Base-by-base conservation (phyloP, 495 filamentous ascomycete genomes). In the Articulospora tetracladia region DNA sequence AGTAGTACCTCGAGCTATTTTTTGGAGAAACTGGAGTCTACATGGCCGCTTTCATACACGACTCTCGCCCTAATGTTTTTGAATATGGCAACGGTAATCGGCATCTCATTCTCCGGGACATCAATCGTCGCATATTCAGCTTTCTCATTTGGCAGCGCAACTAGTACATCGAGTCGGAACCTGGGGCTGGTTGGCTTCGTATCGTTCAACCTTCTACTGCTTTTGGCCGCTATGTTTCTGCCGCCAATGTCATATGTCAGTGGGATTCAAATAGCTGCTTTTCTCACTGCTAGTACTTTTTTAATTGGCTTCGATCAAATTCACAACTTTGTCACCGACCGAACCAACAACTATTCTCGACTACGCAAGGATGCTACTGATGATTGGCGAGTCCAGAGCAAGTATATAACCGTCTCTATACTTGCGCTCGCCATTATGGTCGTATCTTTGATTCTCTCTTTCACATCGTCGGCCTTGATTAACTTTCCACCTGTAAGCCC, bases 31-130 rank as follows among this genome's bases (percentile, higher is more conserved):
- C n/a, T n/a, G n/a, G 34, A n/a, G n/a, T n/a, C 34, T 10, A n/a
- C n/a, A 10, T n/a, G 34, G 10, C 10, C 10, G n/a, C n/a, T 10
- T 39, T 39, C 34, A 39, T n/a, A n/a, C 34, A 10, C 10, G 10
- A 10, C n/a, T n/a, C 10, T 39, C 10, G n/a, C 10, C 34, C 34
- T 39, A 10, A 10, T n/a, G n/a, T 10, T 10, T 39, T 39, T 39
- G 34, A 39, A 39, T n/a, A 10, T 39, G 10, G 10, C n/a, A 10
- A 10, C 34, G n/a, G n/a, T 39, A 10, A n/a, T n/a, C 34, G 34
- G 34, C 3, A 49, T 48, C n/a, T 30, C 55, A 8, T 47, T 58
- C n/a, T 10, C 60, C 39, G 60, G 60, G 10, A 55, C 49, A 2
- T 39, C 25, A 2, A 20, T 58, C 3, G 10, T 63, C 10, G 34